Evolutionary conservation across 2,329 filamentous ascomycete genomes (phyloP).

Genomic region (Elsinoe arachidis): DNA sequence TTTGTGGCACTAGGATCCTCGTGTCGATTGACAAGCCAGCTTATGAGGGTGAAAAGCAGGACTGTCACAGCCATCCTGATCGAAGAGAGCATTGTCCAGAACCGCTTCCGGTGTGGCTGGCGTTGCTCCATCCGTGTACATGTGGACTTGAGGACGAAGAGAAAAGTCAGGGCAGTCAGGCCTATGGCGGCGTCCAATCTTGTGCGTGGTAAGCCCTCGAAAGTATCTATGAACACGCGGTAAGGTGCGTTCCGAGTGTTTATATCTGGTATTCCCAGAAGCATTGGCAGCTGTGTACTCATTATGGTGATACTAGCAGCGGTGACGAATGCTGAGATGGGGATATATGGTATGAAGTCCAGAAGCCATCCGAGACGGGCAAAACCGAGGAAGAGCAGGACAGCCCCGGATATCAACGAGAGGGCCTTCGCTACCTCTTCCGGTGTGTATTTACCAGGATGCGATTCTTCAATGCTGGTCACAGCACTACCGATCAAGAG

Average conservation of each 20-base stretch:
- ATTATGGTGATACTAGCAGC: slow-evolving; percentile 86
- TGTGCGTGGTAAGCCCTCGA: slow-evolving; percentile 60
- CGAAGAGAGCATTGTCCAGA: slow-evolving; percentile 85
- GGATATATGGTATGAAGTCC: slow-evolving; percentile 81
- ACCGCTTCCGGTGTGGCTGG: slow-evolving; percentile 58
- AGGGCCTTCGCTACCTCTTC: slow-evolving; percentile 70
- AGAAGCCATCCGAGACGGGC: slow-evolving; percentile 80
- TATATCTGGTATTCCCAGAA: slow-evolving; percentile 62
- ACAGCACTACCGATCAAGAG: slow-evolving; percentile 72
- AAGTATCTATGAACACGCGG: slow-evolving; percentile 68
- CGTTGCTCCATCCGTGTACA: slow-evolving; percentile 61
- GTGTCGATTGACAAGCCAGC: slow-evolving; percentile 63
- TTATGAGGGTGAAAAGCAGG: slow-evolving; percentile 82
- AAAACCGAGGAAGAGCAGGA: slow-evolving; percentile 71
- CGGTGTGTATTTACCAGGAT: slow-evolving; percentile 36
- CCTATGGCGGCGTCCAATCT: slow-evolving; percentile 80
- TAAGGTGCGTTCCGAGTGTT: slow-evolving; percentile 70
- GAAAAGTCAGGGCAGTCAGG: slow-evolving; percentile 64
- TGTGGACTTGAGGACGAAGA: slow-evolving; percentile 63
- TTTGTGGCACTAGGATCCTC: slow-evolving; percentile 40
- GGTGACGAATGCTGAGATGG: slow-evolving; percentile 94
- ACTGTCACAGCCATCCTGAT: slow-evolving; percentile 88
- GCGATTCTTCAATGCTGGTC: slow-evolving; percentile 36
- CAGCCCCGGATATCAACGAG: slow-evolving; percentile 65
- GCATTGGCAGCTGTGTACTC: slow-evolving; percentile 69